Percentiles rank a stretch among this genome's conserved stretches.
Evolutionary conservation across 169 alveolate genomes (phyloP).

Genomic region (Toxoplasma gondii): DNA sequence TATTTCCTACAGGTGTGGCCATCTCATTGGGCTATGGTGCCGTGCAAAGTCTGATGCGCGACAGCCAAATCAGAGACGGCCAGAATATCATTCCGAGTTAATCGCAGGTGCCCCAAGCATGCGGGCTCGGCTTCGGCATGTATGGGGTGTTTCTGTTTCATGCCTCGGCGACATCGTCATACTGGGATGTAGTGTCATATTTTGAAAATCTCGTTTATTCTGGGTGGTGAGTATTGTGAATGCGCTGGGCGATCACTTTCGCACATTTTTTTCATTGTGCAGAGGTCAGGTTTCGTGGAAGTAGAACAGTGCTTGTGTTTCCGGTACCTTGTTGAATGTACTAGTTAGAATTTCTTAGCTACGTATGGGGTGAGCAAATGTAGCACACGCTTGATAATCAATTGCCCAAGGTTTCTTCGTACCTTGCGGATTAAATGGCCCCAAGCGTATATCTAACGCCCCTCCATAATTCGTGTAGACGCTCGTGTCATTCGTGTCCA

Average conservation of each 20-base stretch:
- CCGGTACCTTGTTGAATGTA: too few relatives aligned
- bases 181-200: neutral
- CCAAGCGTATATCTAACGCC: conserved; percentile 4
- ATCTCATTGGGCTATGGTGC: conserved; percentile 40
- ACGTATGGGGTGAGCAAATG: neutral
- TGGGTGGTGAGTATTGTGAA: too few relatives aligned
- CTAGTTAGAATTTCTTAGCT: neutral
- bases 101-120: conserved; percentile 11
- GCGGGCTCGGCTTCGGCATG: neutral
- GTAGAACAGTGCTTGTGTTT: too few relatives aligned
- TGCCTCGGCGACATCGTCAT: conserved; percentile 12
- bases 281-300: too few relatives aligned
- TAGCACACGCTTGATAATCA: neutral
- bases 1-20: neutral
- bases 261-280: too few relatives aligned
- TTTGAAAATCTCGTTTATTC: neutral
- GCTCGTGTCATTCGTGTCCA: neutral
- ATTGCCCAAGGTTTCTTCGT: conserved; percentile 5
- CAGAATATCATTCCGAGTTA: conserved; percentile 1
- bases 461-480: neutral
- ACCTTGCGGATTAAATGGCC: conserved; percentile 41
- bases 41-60: neutral
- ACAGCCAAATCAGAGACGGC: conserved; percentile 27
- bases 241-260: too few relatives aligned
- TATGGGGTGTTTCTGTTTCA: conserved; percentile 27